These are phyloP conservation scores for Diaporthe sp. DNA, from an alignment of 2,329 filamentous ascomycete species.

Conservation along the genomic window DNA sequence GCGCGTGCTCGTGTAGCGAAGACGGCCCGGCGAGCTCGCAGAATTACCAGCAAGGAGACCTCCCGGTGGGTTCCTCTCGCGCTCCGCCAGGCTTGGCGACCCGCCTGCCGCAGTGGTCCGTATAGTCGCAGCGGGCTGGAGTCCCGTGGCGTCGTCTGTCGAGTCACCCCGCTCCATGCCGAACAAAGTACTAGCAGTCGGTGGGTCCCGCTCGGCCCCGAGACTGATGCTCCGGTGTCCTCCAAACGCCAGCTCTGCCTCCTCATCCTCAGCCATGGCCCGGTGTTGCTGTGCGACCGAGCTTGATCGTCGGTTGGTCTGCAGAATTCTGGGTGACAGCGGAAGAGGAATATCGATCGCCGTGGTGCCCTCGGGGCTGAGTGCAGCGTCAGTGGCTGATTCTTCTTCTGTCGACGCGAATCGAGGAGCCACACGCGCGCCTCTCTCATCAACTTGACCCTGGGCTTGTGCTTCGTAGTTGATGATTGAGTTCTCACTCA, in stretches of 20 bases:
- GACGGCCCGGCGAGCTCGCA: slow-evolving; percentile 61
- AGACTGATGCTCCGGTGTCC: slow-evolving; percentile 77
- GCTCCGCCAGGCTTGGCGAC: slow-evolving; percentile 54
- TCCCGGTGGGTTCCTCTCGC: slow-evolving; percentile 61
- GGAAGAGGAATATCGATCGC: slow-evolving; percentile 82
- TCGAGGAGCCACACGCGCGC: slow-evolving; percentile 46
- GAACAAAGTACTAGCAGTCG: slow-evolving; percentile 75
- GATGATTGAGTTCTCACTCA: slow-evolving; percentile 90
- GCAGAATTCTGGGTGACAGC: slow-evolving; percentile 72
- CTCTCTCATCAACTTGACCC: slow-evolving; percentile 45
- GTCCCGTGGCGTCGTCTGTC: slow-evolving; percentile 49
- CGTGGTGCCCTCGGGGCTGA: slow-evolving; percentile 67
- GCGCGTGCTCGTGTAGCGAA: slow-evolving; percentile 57
- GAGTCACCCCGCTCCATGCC: slow-evolving; percentile 57
- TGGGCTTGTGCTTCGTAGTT: slow-evolving; percentile 67
- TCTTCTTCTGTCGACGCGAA: slow-evolving; percentile 47
- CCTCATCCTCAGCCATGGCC: slow-evolving; percentile 68
- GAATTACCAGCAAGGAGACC: slow-evolving; percentile 42
- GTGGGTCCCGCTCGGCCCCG: slow-evolving; percentile 73
- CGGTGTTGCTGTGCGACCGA: slow-evolving; percentile 77
- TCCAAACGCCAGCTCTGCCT: slow-evolving; percentile 71
- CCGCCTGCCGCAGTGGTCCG: slow-evolving; percentile 54
- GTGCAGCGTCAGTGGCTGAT: slow-evolving; percentile 53
- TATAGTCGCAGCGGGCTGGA: slow-evolving; percentile 60
- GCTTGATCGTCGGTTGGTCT: slow-evolving; percentile 73